Evolutionary conservation across 345 rosid genomes (phyloP).

Genomic region (Xanthoceras sorbifolium): DNA sequence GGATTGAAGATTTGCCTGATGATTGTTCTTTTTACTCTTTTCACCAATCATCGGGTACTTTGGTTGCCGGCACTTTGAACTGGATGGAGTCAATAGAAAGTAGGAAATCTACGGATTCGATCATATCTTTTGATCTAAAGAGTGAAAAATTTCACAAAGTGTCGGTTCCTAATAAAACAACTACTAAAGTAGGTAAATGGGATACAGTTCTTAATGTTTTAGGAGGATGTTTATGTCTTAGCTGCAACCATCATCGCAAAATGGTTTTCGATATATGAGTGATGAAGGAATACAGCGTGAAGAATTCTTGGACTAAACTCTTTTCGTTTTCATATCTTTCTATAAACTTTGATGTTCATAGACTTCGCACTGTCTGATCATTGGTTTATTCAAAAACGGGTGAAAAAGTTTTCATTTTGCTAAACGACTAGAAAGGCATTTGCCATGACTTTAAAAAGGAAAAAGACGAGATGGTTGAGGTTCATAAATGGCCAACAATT

Average conservation of each 20-base stretch:
- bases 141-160: neutral
- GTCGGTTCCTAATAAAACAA: neutral
- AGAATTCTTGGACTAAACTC: neutral
- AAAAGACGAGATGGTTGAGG: neutral
- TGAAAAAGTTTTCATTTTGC: too few species aligned
- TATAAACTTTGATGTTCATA: too few species aligned
- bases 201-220: neutral
- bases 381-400: too few species aligned
- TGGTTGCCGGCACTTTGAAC: neutral
- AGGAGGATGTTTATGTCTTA: neutral
- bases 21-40: neutral
- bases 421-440: too few species aligned
- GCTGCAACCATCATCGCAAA: neutral
- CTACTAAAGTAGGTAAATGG: neutral
- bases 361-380: too few species aligned
- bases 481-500: neutral
- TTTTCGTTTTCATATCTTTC: neutral
- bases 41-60: too few species aligned
- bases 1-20: neutral
- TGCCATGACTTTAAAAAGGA: neutral
- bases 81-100: neutral
- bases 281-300: neutral
- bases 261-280: neutral
- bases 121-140: neutral
- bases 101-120: neutral